Base-by-base conservation (phyloP, 345 rosid genomes). In the Citrus trifoliata region DNA sequence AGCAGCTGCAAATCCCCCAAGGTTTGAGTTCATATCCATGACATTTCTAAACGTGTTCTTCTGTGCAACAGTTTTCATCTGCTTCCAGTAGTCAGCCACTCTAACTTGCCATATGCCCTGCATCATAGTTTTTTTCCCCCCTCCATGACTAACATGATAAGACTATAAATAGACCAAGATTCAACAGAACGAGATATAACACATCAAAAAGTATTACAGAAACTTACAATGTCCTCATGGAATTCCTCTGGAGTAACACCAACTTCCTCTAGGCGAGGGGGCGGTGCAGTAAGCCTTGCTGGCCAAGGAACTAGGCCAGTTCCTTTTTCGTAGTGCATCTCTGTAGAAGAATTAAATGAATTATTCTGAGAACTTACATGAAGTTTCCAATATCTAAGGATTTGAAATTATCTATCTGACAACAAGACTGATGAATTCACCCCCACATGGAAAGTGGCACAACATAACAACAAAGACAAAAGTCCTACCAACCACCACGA, bases 21-120 rank as follows among this genome's bases (percentile, higher is more conserved):
- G 91, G 81, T 90, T 86, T 71, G 99, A 88, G 82, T 90, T 96
- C 99, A 96, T 96, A 81, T 96, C 99, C 99, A 96, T 93, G 80
- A 96, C 91, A 82, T 96, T 96, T 89, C 98, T 87, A 76, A 96
- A 84, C 71, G 90, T 86, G 74, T 86, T 93, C 84, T 78, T 91
- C 79, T 87, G 89, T n/a, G 90, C 83, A 86, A 94, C 85, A 76
- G 92, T 83, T 88, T 90, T 96, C 90, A 94, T 86, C 85, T 92
- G 93, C 80, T 92, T 93, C 97, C 93, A 96, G 84, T 96, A 96
- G 80, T 93, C 98, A 19, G 61, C 79, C 81, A 91, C 94, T 85
- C 98, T 90, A 85, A 82, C 84, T 75, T 86, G 91, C 99, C 99
- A 96, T 83, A 89, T 86, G 74, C 73, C 88, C 99, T 96, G 89